These are phyloP conservation scores for Besnoitia besnoiti DNA, from an alignment of 169 alveolate species.

Conservation along the genomic window DNA sequence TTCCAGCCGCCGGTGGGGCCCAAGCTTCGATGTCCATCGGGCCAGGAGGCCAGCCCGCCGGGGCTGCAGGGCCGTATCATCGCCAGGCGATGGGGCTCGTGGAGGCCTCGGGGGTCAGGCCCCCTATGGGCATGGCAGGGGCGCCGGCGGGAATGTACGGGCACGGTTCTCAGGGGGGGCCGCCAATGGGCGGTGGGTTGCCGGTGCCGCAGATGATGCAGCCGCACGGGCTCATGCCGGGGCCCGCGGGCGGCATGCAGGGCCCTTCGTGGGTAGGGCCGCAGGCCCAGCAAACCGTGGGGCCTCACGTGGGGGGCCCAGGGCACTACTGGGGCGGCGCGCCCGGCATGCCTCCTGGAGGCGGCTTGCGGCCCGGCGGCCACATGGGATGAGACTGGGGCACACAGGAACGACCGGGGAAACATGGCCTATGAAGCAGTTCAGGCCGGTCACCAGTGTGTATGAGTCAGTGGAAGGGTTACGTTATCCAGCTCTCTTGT, in stretches of 20 bases:
- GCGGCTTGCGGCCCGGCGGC: neutral
- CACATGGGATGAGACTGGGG: neutral
- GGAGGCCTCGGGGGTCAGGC: neutral
- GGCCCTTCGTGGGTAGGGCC: neutral
- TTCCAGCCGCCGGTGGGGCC: neutral
- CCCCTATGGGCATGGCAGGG: neutral
- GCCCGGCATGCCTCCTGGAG: conserved; percentile 4
- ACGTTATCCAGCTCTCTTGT: no score
- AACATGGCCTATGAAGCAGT: no score
- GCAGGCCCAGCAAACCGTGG: neutral
- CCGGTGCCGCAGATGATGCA: neutral
- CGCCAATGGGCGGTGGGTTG: neutral
- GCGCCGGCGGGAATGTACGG: neutral
- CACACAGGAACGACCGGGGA: no score
- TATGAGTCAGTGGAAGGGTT: no score
- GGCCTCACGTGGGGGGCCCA: neutral
- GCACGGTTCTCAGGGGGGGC: no score
- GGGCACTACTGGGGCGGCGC: neutral
- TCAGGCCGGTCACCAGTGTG: no score
- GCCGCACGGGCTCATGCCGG: neutral
- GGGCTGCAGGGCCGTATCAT: conserved; percentile 6
- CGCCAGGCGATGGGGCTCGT: neutral
- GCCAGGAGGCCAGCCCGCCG: neutral
- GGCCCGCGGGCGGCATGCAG: neutral
- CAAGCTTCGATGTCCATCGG: neutral